Conservation (phyloP, 2,329 filamentous ascomycete species). For the Botrytis deweyae region DNA sequence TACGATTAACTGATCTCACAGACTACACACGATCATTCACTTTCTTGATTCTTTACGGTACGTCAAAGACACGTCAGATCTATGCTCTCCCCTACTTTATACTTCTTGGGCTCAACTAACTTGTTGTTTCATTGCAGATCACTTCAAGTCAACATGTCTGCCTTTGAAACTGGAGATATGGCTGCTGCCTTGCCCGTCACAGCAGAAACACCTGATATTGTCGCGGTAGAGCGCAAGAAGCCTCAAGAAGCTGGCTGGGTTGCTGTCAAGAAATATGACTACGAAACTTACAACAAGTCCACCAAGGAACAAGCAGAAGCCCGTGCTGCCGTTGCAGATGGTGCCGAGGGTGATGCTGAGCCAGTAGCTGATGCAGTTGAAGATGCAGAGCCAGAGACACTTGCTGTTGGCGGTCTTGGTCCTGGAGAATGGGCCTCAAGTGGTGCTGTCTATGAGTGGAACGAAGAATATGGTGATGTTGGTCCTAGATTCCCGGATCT, state of each 20-base stretch:
- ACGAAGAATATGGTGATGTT: constrained; percentile 82
- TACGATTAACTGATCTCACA: background rate
- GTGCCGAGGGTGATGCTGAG: constrained; percentile 6
- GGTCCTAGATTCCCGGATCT: constrained; percentile 69
- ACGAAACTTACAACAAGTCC: constrained; percentile 36
- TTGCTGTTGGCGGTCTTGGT: constrained; percentile 30
- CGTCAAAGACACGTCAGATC: background rate
- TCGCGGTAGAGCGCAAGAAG: constrained; percentile 24
- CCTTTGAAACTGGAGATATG: constrained; percentile 35
- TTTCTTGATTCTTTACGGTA: background rate
- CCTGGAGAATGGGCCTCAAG: constrained; percentile 35
- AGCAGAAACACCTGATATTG: constrained; percentile 16
- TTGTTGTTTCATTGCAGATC: background rate
- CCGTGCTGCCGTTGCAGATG: constrained; percentile 17
- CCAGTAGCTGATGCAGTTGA: background rate
- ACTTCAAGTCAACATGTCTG: constrained; percentile 27
- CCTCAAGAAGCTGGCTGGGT: constrained; percentile 39
- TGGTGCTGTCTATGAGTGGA: constrained; percentile 69
- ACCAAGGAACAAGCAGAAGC: constrained; percentile 33
- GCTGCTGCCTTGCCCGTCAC: constrained; percentile 39
- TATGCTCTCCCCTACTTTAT: background rate
- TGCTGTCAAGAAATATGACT: constrained; percentile 36
- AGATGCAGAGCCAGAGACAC: constrained; percentile 15
- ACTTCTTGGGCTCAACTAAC: background rate
- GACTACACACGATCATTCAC: background rate